Evolutionary conservation across 441 rosid genomes (phyloP), one percentile per base, ranked within the genome.

Genomic region (Pelargonium cotyledonis): DNA sequence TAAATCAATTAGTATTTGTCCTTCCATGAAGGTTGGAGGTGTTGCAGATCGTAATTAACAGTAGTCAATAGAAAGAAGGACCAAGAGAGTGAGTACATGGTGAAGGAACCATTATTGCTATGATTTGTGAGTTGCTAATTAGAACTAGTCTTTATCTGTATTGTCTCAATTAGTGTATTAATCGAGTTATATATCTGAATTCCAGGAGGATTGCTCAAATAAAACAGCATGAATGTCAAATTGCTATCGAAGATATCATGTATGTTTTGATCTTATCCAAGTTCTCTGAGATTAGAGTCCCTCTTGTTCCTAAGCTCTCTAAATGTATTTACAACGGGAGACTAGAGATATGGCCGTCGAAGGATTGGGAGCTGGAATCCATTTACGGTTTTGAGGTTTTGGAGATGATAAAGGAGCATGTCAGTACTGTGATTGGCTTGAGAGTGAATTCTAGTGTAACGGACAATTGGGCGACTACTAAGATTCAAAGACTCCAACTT

Each of bases 331-430:
- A 86, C 71, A 94, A 91, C 69, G 79, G 86, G 41, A 83, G 97
- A 67, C 89, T 94, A 44, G 96, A 89, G 85, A 89, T 87, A 69
- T 85, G 85, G 84, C 97, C 96, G 35, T 61, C 93, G 8, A 94
- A 87, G 81, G 91, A 86, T 82, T 89, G 93, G 89, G 95, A 89
- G 73, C 73, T 94, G 14, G 97, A 94, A 71, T 94, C 98, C 5
- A 86, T 94, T 49, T 83, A 91, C 64, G 73, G 80, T 79, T 68
- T 77, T 5, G 96, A 94, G 66, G 73, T 80, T 14, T 76, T 94
- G 70, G 83, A 88, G 71, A 82, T 91, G 87, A 79, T 94, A 66
- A 85, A 79, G 66, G 96, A 89, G 75, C 96, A 91, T 40, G 88
- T 94, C 4, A 73, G 81, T 35, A 78, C 89, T 43, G 92, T 89